A percentile compares a stretch with the other conserved stretches of the same genome.
Evolutionary conservation across 169 alveolate species (phyloP).

Genomic region (Plasmodium yoelii): DNA sequence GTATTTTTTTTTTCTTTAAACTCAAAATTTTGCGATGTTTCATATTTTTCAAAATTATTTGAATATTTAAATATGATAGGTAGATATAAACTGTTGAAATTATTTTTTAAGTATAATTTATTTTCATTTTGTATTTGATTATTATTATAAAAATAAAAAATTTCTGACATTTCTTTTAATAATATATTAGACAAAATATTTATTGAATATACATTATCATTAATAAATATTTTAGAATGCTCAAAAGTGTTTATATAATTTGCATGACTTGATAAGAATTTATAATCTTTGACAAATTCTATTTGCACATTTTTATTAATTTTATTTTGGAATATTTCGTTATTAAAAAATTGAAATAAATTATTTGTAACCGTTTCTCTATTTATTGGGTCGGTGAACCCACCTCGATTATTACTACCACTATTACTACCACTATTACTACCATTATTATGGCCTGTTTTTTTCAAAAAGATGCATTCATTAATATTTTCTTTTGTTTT

Average conservation of each 20-base stretch:
- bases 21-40: conserved; percentile 3
- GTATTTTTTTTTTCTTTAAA: background rate
- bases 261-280: conserved; percentile 36
- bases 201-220: conserved; percentile 50
- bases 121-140: conserved; percentile 62
- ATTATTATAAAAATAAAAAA: conserved; percentile 57
- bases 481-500: conserved; percentile 15
- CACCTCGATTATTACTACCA: conserved; percentile 6
- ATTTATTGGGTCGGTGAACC: conserved; percentile 11
- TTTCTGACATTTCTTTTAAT: conserved; percentile 74
- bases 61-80: conserved; percentile 49
- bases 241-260: conserved; percentile 66
- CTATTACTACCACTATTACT: too few relatives aligned
- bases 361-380: conserved; percentile 45
- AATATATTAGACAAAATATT: conserved; percentile 28
- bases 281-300: conserved; percentile 57
- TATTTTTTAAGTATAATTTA: conserved; percentile 44
- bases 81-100: conserved; percentile 39
- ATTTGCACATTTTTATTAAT: conserved; percentile 30
- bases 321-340: conserved; percentile 57
- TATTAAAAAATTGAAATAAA: conserved; percentile 60
- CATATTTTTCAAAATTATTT: conserved; percentile 18
- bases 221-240: conserved; percentile 47
- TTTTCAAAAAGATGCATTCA: conserved; percentile 25
- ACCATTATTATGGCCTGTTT: conserved; percentile 36